phyloP scores from a whole-genome alignment of 2,329 filamentous ascomycete genomes.

The Tolypocladium pustulatum region DNA sequence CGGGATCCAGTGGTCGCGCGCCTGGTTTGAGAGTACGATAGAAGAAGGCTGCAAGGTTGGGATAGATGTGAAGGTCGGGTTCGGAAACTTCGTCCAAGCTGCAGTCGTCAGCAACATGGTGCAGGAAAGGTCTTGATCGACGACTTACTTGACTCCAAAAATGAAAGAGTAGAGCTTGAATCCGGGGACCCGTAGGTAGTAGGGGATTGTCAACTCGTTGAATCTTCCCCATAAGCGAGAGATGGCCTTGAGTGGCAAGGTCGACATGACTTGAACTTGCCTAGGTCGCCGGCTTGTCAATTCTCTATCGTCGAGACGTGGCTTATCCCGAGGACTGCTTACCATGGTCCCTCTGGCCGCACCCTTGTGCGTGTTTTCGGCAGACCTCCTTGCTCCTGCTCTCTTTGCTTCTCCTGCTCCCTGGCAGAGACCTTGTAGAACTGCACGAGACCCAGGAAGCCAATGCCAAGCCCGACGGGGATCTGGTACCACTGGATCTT shows the following conservation, averaged over 20 bases:
- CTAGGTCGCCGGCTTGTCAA: constrained; percentile 18
- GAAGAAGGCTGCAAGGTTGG: constrained; percentile 93
- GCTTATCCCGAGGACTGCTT: constrained; percentile 10
- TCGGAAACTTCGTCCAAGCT: constrained; percentile 80
- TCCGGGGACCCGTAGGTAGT: constrained; percentile 76
- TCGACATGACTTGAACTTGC: constrained; percentile 92
- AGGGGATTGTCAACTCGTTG: constrained; percentile 81
- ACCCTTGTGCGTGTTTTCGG: constrained; percentile 51
- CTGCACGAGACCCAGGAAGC: constrained; percentile 72
- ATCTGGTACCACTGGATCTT: constrained; percentile 83
- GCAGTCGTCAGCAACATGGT: constrained; percentile 1
- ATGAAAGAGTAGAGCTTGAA: constrained; percentile 87
- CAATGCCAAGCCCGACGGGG: constrained; percentile 75
- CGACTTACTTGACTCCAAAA: constrained; percentile 68
- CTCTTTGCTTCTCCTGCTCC: constrained; percentile 39
- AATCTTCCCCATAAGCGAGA: constrained; percentile 84
- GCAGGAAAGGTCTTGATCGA: neutral
- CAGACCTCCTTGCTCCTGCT: constrained; percentile 31
- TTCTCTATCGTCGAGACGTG: neutral
- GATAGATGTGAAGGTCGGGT: constrained; percentile 77
- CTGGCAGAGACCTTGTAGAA: constrained; percentile 62
- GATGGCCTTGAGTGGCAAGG: constrained; percentile 79
- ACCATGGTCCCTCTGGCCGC: constrained; percentile 78
- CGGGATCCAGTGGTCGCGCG: constrained; percentile 70
- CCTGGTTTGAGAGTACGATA: constrained; percentile 91